Conservation (phyloP, 345 rosid species). For the Brassica incana region DNA sequence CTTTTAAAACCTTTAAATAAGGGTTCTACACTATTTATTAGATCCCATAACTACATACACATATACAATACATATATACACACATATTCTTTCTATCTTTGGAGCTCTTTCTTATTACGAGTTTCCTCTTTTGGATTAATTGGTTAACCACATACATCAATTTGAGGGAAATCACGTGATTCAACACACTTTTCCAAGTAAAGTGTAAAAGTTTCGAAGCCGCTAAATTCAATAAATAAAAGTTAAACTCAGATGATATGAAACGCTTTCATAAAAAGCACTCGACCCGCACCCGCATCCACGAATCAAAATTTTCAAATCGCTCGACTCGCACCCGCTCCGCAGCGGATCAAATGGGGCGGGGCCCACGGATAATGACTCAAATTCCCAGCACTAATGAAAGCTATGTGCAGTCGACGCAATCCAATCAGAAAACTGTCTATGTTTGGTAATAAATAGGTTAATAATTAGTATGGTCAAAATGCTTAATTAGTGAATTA, state of each 20-base stretch:
- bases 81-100: conserved; percentile 8
- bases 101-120: not conserved
- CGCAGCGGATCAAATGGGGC: too few species aligned
- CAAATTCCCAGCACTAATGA: not conserved
- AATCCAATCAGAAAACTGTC: not conserved
- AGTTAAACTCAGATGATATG: not conserved
- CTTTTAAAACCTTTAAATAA: too few species aligned
- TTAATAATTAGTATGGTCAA: not conserved
- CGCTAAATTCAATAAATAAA: not conserved
- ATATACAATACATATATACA: too few species aligned
- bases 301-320: too few species aligned
- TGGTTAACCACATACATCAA: conserved; percentile 12
- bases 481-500: not conserved
- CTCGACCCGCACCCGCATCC: too few species aligned
- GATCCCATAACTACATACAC: too few species aligned
- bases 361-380: too few species aligned
- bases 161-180: conserved; percentile 21
- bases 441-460: conserved; percentile 3
- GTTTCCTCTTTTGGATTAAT: conserved; percentile 28
- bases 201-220: not conserved
- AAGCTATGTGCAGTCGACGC: not conserved
- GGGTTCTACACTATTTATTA: too few species aligned
- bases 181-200: not conserved
- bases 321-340: too few species aligned
- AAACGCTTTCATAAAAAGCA: not conserved